Base-by-base conservation (phyloP, 768 basidiomycete species). In the Termitomyces sp. region DNA sequence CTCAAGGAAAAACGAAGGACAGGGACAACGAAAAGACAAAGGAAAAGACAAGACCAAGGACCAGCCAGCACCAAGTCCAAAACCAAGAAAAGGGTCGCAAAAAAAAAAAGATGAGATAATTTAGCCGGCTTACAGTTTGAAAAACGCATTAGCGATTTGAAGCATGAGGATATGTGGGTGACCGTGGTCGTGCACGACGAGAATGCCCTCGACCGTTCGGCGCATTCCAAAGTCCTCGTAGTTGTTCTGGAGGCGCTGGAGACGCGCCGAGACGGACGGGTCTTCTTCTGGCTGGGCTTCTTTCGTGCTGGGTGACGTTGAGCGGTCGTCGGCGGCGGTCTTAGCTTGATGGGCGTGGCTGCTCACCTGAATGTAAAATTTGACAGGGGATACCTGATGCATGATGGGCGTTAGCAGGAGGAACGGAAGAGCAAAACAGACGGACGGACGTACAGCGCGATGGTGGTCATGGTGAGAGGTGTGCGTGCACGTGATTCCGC, bases 211-310 rank as follows among this genome's bases (percentile, higher is more conserved):
- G 8, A 97, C 96, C 0, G 96, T 97, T 20, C 95, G 81, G 18
- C 97, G 85, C 92, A 98, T 96, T 9, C 97, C 97, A 74, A 89
- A 94, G 74, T 96, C 93, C 72, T 94, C 92, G 83, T 96, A 98
- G 74, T 98, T 96, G 72, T 92, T 92, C 72, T 97, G 92, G 12
- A 99, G 84, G 16, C 97, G 88, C 72, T 95, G 93, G 7, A 99
- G 81, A 51, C 97, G 91, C 2, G 96, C 94, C 1, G 94, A 89
- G 2, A 99, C 97, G 2, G 94, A 96, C 0, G 95, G 92, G 69
- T 98, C 97, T 73, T 99, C 97, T 69, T 98, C 95, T 7, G 94
- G 93, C 71, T 98, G 97, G 0, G 94, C 88, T 70, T 97, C 96
- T 73, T 98, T 97, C 48, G 94, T 94, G 71, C 95, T 96, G n/a